These are phyloP conservation scores for Hymenoscyphus fraxineus DNA, from an alignment of 2,329 filamentous ascomycete species.

Conservation along the genomic window DNA sequence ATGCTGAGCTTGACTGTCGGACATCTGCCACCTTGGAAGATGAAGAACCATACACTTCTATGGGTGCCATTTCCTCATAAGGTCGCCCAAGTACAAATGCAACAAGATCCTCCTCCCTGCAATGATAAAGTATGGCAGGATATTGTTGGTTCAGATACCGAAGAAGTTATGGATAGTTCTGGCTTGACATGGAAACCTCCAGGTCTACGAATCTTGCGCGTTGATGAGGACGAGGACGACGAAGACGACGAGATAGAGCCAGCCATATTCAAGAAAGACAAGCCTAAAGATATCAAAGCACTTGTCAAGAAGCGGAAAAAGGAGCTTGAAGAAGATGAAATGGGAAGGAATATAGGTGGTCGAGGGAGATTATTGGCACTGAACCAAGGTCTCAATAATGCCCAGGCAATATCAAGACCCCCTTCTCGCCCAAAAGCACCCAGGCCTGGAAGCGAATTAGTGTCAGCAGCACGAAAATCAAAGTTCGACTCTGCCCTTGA, in stretches of 20 bases:
- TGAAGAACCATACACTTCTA: constrained; percentile 34
- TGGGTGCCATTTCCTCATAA: constrained; percentile 44
- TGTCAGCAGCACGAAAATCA: constrained; percentile 15
- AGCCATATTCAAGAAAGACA: constrained; percentile 22
- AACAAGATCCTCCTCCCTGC: constrained; percentile 39
- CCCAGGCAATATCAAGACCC: neutral
- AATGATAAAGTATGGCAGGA: constrained; percentile 38
- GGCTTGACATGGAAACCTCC: constrained; percentile 45
- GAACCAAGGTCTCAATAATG: neutral
- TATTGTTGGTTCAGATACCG: constrained; percentile 32
- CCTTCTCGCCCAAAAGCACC: constrained; percentile 4
- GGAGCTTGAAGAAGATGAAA: constrained; percentile 15
- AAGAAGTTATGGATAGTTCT: constrained; percentile 38
- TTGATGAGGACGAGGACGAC: constrained; percentile 38
- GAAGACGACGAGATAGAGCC: constrained; percentile 37
- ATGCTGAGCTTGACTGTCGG: constrained; percentile 26
- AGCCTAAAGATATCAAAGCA: constrained; percentile 34
- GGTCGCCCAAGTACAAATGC: constrained; percentile 36
- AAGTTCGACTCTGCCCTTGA: constrained; percentile 20
- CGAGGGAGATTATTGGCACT: neutral
- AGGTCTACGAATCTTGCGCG: constrained; percentile 44
- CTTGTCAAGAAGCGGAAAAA: constrained; percentile 41
- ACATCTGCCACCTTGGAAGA: constrained; percentile 39
- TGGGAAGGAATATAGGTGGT: neutral
- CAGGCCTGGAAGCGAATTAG: neutral